Evolutionary conservation across 116 monocot genomes (phyloP), one percentile per base, ranked within the genome.

Genomic region (Posidonia oceanica): DNA sequence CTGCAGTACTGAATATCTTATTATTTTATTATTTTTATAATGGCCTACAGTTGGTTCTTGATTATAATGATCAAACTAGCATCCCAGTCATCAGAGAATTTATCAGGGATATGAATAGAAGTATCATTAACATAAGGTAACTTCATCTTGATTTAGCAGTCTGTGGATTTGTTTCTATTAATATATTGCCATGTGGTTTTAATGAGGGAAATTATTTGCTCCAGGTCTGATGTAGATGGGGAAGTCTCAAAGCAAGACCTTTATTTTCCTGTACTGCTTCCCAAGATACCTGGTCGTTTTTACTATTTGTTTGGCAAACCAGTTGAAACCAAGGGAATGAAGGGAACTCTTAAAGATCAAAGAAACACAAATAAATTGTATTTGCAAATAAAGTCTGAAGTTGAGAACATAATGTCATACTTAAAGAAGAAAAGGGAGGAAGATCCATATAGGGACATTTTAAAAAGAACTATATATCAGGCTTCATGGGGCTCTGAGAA

Each of bases 241-340:
- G 86, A 86, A 52, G 22, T 82, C 44, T 71, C 82, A 1, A 54
- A 89, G 18, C 93, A 93, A 74, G 71, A 83, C 0, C 1, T 93
- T 4, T 66, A 80, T 73, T 0, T 87, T 53, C 93, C 93, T 20
- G 77, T 78, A 5, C 22, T 89, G 54, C 57, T 87, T 23, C 89
- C 93, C 0, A 93, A 89, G 51, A 15, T 89, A 59, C 93, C 93
- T 14, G 93, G 93, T 0, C 89, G 93, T 2, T 84, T 93, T 29
- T 89, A 93, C 70, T 93, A 85, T 76, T 63, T 89, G 12, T 93
- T 93, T 70, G 93, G 93, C 7, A 85, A 87, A 68, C 85, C 89
- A 54, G 77, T 89, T 72, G 83, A 89, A 71, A 83, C 83, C 15
- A 56, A 39, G 48, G 87, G 84, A 38, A 83, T 72, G 82, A 73